Conservation (phyloP, 805 yeast species). For the Ogataea populi-albae region DNA sequence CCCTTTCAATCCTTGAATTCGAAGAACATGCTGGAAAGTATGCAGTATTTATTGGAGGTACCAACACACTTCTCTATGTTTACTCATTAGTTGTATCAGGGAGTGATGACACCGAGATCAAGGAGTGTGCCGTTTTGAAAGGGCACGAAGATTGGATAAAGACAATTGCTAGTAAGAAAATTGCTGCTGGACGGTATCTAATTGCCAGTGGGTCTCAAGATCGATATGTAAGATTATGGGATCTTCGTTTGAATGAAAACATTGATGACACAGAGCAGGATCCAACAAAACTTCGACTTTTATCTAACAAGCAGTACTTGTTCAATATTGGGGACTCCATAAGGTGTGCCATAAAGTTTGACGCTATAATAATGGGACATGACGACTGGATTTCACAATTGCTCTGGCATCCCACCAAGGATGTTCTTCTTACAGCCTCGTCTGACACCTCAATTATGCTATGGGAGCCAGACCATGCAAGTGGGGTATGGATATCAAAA, state of each 20-base stretch:
- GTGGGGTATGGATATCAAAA: constrained; percentile 88
- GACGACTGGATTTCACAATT: constrained; percentile 95
- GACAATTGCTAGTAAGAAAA: constrained; percentile 57
- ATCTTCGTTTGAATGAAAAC: constrained; percentile 53
- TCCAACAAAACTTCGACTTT: constrained; percentile 45
- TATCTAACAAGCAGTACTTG: constrained; percentile 72
- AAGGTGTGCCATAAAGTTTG: constrained; percentile 66
- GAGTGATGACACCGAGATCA: constrained; percentile 22
- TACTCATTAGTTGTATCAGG: constrained; percentile 38
- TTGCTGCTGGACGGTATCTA: constrained; percentile 50
- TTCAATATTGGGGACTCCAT: constrained; percentile 38
- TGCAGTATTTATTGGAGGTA: constrained; percentile 71
- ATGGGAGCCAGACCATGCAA: constrained; percentile 84
- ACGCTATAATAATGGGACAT: constrained; percentile 94
- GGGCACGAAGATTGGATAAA: constrained; percentile 99
- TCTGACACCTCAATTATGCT: constrained; percentile 92
- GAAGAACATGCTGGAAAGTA: constrained; percentile 29
- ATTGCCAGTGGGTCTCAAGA: constrained; percentile 94
- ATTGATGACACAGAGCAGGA: constrained; percentile 61
- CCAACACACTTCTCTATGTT: constrained; percentile 52
- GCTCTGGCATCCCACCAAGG: constrained; percentile 69
- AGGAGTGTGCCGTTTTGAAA: constrained; percentile 51
- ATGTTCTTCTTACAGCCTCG: constrained; percentile 74
- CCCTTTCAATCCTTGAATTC: constrained; percentile 35
- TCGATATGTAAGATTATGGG: constrained; percentile 88